These are phyloP conservation scores for Brassica cretica DNA, from an alignment of 345 rosid species.

Conservation along the genomic window DNA sequence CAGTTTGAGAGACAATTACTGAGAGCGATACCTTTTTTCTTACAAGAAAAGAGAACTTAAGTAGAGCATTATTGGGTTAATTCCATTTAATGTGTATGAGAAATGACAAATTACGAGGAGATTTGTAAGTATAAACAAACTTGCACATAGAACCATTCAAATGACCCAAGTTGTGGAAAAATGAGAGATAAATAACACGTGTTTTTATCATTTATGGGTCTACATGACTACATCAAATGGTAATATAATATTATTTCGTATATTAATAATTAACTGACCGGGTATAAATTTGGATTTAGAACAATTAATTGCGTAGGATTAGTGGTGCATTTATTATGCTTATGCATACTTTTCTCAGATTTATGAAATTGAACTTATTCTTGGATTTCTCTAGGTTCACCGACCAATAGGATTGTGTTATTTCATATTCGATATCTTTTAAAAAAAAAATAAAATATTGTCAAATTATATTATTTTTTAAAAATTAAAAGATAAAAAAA, in stretches of 20 bases:
- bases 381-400: too few species aligned
- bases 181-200: not conserved
- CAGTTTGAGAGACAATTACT: not conserved
- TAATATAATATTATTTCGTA: not conserved
- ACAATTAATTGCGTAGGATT: not conserved
- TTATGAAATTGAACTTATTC: not conserved
- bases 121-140: not conserved
- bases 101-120: not conserved
- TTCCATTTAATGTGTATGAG: not conserved
- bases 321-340: not conserved
- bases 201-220: not conserved
- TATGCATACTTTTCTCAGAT: not conserved
- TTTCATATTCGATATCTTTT: too few species aligned
- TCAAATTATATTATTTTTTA: too few species aligned
- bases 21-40: not conserved
- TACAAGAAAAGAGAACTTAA: not conserved
- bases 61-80: not conserved
- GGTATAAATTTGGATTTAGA: not conserved
- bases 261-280: not conserved
- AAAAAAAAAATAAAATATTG: too few species aligned
- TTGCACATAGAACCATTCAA: not conserved
- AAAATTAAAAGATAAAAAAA: too few species aligned
- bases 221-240: slow-evolving; percentile 3
- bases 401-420: too few species aligned
- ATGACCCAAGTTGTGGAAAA: not conserved